Base-by-base conservation (phyloP, 257 asterid species). In the Thymus quinquecostatus region DNA sequence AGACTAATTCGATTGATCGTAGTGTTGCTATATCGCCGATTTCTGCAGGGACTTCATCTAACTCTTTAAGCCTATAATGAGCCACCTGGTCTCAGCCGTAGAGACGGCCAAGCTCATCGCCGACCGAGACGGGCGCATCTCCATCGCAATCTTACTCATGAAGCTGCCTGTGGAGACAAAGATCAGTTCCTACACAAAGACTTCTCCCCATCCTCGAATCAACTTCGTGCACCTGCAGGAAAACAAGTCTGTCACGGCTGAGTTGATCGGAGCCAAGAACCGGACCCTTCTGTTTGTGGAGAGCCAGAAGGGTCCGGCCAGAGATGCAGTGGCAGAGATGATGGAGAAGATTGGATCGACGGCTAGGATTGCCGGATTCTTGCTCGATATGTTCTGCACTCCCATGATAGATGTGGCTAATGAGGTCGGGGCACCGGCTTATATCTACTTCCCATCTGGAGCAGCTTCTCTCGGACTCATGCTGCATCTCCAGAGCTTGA, bases 31-130 rank as follows among this genome's bases (percentile, higher is more conserved):
- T 21, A 21, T 21, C 21, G 21, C 21, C 21, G 21, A 21, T 21
- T 21, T 21, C 21, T 21, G 21, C 21, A 21, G 21, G 21, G 21
- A 21, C 21, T 21, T 21, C 21, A 21, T 21, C 21, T 21, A 21
- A 21, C 21, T 21, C 21, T 21, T 0, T 21, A 21, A 21, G 21
- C 21, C 21, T 0, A 21, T 0, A 21, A 21, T n/a, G n/a, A n/a
- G n/a, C n/a, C 89, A 84, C 78, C 71, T 81, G 9, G 62, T 65
- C 9, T 73, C 85, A 1, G 65, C 86, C 4, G 77, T 82, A 0
- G 30, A 79, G 54, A 28, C 62, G 49, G 89, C 86, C 28, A 69
- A 76, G 73, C 82, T 71, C 60, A 74, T 86, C 34, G 28, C 69
- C 1, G 68, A 69, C 0, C 71, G 83, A 32, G 79, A 80, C 60